A percentile compares a stretch with the other conserved stretches of the same genome.
Evolutionary conservation across 805 yeast species (phyloP).

Genomic region (Yarrowia hollandica): DNA sequence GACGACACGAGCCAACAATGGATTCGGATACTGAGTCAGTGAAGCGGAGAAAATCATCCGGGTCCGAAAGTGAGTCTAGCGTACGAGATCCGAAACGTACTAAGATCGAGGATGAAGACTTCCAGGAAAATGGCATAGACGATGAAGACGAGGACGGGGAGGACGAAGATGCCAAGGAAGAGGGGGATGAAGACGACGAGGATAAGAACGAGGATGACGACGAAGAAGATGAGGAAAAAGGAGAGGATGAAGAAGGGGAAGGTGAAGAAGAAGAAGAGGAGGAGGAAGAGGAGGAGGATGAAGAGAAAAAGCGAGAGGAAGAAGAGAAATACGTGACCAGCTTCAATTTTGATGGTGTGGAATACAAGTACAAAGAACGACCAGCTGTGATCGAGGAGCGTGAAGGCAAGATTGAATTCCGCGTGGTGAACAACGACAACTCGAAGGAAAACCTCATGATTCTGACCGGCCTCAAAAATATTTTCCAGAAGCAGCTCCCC

Average conservation of each 20-base stretch:
- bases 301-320: slow-evolving; percentile 37
- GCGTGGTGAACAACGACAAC: slow-evolving; percentile 96
- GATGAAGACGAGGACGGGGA: slow-evolving; percentile 32
- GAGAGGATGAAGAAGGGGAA: slow-evolving; percentile 1
- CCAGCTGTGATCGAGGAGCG: slow-evolving; percentile 93
- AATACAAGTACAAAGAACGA: slow-evolving; percentile 82
- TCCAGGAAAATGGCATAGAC: slow-evolving; percentile 33
- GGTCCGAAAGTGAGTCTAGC: slow-evolving; percentile 24
- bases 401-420: slow-evolving; percentile 88
- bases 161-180: slow-evolving; percentile 33
- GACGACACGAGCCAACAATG: slow-evolving; percentile 20
- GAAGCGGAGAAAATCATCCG: slow-evolving; percentile 24
- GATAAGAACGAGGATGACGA: neutral
- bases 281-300: slow-evolving; percentile 36
- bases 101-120: slow-evolving; percentile 38
- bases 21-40: slow-evolving; percentile 28
- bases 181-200: slow-evolving; percentile 29
- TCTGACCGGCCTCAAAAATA: slow-evolving; percentile 90
- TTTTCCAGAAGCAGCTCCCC: slow-evolving; percentile 95
- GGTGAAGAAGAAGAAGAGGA: slow-evolving; percentile 8
- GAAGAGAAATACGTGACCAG: slow-evolving; percentile 45
- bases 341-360: slow-evolving; percentile 72
- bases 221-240: slow-evolving; percentile 25
- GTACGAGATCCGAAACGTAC: slow-evolving; percentile 25
- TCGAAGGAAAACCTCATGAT: slow-evolving; percentile 84